These are phyloP conservation scores for Phytopythium cucurbitacearum DNA, from an alignment of 352 stramenopile species.

Conservation along the genomic window DNA sequence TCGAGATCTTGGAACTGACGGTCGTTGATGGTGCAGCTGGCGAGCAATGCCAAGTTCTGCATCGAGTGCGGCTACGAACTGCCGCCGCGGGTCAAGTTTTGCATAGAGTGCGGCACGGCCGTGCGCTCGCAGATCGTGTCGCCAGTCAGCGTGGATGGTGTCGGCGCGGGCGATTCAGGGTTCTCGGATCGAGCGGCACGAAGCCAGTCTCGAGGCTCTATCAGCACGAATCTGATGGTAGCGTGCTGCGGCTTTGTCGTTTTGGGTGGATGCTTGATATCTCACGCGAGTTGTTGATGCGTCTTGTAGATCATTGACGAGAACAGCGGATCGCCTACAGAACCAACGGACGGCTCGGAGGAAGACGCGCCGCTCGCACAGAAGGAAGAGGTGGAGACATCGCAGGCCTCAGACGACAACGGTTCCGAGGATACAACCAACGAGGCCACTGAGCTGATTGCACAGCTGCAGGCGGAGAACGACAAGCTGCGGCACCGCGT, in stretches of 20 bases:
- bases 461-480: conserved; percentile 68
- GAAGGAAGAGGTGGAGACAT: conserved; percentile 28
- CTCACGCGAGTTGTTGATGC: neutral
- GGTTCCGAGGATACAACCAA: conserved; percentile 16
- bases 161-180: conserved; percentile 11
- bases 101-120: conserved; percentile 79
- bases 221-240: conserved; percentile 46
- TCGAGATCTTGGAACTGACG: conserved; percentile 8
- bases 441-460: conserved; percentile 33
- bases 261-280: neutral
- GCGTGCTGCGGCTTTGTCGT: neutral
- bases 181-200: conserved; percentile 25
- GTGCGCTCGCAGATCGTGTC: conserved; percentile 55
- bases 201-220: conserved; percentile 36
- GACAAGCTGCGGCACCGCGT: conserved; percentile 66
- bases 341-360: conserved; percentile 52
- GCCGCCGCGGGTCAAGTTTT: conserved; percentile 76
- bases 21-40: conserved; percentile 27
- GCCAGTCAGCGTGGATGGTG: conserved; percentile 28
- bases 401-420: conserved; percentile 20
- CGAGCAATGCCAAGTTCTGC: conserved; percentile 72
- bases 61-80: conserved; percentile 85
- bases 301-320: conserved; percentile 61
- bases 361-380: conserved; percentile 36
- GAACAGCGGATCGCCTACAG: conserved; percentile 51